Conservation (phyloP, 306 rosid species). For the Cucurbita maxima region DNA sequence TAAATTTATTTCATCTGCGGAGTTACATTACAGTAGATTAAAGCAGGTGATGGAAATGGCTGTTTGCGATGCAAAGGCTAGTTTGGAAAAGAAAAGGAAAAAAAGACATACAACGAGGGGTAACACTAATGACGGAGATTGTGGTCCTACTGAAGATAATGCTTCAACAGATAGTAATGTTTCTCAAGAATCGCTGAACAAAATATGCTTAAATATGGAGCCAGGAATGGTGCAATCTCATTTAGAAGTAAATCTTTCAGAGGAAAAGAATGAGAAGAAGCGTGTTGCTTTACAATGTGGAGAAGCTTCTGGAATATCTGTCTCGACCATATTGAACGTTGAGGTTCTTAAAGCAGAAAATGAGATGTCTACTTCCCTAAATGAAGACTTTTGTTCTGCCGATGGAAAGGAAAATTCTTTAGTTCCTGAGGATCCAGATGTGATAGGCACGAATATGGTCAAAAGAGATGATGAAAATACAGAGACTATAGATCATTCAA, state of each 20-base stretch:
- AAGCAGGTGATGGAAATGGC: conserved; percentile 9
- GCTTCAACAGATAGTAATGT: neutral
- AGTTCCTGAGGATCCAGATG: neutral
- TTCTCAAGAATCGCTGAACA: neutral
- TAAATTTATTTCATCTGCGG: neutral
- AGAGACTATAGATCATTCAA: neutral
- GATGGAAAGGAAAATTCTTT: conserved; percentile 1
- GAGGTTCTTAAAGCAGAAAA: neutral
- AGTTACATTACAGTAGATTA: neutral
- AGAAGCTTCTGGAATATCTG: neutral
- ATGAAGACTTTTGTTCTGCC: neutral
- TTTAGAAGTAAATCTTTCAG: neutral
- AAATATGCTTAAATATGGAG: neutral
- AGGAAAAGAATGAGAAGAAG: conserved; percentile 5
- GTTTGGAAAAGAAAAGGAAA: neutral
- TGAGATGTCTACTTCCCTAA: neutral
- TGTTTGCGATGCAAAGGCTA: neutral
- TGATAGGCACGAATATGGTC: neutral
- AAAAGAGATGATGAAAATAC: neutral
- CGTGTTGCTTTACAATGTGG: neutral
- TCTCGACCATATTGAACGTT: neutral
- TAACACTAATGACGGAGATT: neutral
- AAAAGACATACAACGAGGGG: neutral
- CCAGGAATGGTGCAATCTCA: neutral
- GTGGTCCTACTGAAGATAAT: neutral